Evolutionary conservation across 768 basidiomycete genomes (phyloP).

Genomic region (Amanita molliuscula): DNA sequence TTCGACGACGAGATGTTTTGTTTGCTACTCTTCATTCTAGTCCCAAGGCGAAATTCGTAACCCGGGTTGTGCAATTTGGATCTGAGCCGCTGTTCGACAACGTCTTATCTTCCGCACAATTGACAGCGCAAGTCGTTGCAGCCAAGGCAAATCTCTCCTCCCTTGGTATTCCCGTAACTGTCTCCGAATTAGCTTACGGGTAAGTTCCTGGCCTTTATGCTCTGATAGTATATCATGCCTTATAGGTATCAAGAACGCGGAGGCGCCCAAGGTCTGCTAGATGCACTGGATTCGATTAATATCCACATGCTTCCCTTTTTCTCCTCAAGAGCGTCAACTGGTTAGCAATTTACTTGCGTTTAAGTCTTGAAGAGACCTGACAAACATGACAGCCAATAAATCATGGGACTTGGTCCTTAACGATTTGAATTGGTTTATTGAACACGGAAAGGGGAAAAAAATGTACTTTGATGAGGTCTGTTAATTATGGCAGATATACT

Average conservation of each 20-base stretch:
- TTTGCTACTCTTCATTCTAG: slow-evolving; percentile 34
- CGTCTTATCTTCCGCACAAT: slow-evolving; percentile 30
- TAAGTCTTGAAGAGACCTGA: neutral
- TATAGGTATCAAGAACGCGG: slow-evolving; percentile 30
- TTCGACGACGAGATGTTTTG: slow-evolving; percentile 31
- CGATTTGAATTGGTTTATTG: slow-evolving; percentile 48
- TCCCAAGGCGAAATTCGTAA: slow-evolving; percentile 41
- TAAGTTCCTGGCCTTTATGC: slow-evolving; percentile 10
- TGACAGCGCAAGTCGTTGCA: slow-evolving; percentile 34
- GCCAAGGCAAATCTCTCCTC: slow-evolving; percentile 33
- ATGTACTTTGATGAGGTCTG: slow-evolving; percentile 49
- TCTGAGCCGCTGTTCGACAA: slow-evolving; percentile 46
- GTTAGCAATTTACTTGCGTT: slow-evolving; percentile 12
- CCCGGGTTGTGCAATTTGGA: slow-evolving; percentile 47
- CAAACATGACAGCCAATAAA: slow-evolving; percentile 21
- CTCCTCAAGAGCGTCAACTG: slow-evolving; percentile 33
- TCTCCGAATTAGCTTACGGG: slow-evolving; percentile 40
- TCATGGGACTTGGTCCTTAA: slow-evolving; percentile 42
- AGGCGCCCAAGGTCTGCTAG: slow-evolving; percentile 39
- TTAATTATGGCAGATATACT: neutral
- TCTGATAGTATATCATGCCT: neutral
- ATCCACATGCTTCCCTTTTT: slow-evolving; percentile 55
- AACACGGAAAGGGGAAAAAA: slow-evolving; percentile 47
- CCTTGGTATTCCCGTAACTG: slow-evolving; percentile 46
- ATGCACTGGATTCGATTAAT: slow-evolving; percentile 44